Evolutionary conservation across 2,329 filamentous ascomycete genomes (phyloP), one percentile per base, ranked within the genome.

Genomic region (Claviceps spartinae): DNA sequence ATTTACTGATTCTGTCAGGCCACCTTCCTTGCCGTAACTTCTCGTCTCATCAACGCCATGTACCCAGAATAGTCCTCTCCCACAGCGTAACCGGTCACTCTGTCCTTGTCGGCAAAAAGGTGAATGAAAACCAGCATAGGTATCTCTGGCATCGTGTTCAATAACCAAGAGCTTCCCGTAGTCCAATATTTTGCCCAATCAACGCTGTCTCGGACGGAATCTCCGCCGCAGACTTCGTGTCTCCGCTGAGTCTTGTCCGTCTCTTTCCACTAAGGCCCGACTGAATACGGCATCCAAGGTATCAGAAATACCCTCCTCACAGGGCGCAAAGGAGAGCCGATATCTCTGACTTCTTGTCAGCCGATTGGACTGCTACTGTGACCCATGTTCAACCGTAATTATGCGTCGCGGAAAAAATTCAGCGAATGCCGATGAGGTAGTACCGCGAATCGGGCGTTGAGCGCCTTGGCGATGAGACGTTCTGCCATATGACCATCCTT

Each of bases 401-500:
- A 48, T 30, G 26, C 30, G 30, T 34, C 9, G 1, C 37, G 4
- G n/a, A 26, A 11, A 44, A 48, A 5, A 26, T 6, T 4, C 36
- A 44, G 37, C 43, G 20, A 38, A 38, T 8, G 30, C 18, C n/a
- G 45, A 37, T n/a, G 4, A 24, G 14, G 14, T 44, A 9, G 24
- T 48, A 13, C 11, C 18, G 22, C 11, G 20, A 48, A 37, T 18
- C 18, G 18, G 38, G 45, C 37, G 14, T 44, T 30, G 26, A 30
- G 38, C 36, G 47, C 34, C 51, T 38, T 30, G 41, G 47, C 38
- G 16, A 20, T 16, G 8, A 34, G 20, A 20, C n/a, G 11, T 5
- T 9, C 9, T 26, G 36, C 40, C 51, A 49, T 36, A 42, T 52
- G 51, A 52, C 51, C 47, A 24, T 41, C 2, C 18, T 43, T 47